These are phyloP conservation scores for Mycena vitilis DNA, from an alignment of 768 basidiomycete species.

Conservation along the genomic window DNA sequence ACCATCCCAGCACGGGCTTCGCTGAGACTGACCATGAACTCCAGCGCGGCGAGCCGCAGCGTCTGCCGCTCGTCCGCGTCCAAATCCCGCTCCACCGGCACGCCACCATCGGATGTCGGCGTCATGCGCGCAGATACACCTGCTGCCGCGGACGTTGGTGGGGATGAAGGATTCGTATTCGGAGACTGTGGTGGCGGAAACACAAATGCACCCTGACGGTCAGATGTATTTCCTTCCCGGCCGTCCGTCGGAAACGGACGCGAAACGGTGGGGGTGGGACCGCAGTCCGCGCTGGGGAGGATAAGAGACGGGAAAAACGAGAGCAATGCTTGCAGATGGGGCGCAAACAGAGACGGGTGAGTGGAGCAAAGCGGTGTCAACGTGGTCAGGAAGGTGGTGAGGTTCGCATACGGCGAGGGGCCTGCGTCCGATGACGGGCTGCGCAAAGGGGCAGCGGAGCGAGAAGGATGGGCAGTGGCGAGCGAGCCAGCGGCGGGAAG, in stretches of 20 bases:
- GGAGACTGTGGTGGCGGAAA: constrained; percentile 50
- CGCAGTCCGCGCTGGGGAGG: constrained; percentile 65
- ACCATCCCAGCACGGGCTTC: constrained; percentile 82
- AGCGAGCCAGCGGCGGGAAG: constrained; percentile 46
- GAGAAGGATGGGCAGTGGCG: constrained; percentile 35
- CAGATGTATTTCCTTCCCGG: constrained; percentile 25
- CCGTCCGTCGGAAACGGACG: constrained; percentile 55
- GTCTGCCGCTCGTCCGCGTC: constrained; percentile 76
- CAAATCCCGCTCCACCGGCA: constrained; percentile 51
- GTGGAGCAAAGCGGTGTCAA: constrained; percentile 78
- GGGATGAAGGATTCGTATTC: constrained; percentile 26
- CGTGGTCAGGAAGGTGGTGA: constrained; percentile 74
- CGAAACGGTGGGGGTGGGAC: constrained; percentile 62
- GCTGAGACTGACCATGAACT: constrained; percentile 85
- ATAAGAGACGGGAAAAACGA: constrained; percentile 78
- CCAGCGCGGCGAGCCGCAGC: constrained; percentile 78
- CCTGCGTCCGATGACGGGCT: constrained; percentile 45
- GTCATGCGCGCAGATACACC: constrained; percentile 52
- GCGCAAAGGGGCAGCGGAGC: constrained; percentile 29
- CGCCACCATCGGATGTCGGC: constrained; percentile 47
- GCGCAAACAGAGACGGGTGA: constrained; percentile 77
- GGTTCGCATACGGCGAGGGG: constrained; percentile 50
- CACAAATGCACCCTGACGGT: constrained; percentile 52
- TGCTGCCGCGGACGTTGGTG: constrained; percentile 65
- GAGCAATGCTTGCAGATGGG: constrained; percentile 76